Evolutionary conservation across 164 flowering plant genomes (phyloP).

Genomic region (grape (Vitis vinifera)): ASM3070453v1 NC_081821.1:7379001-7379500

Average conservation of each 20-base stretch:
- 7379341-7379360: conserved; percentile 13
- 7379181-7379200: conserved; percentile 5
- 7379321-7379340: background rate
- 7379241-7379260: no score
- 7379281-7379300: no score
- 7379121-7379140: conserved; percentile 20
- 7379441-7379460: conserved; percentile 73
- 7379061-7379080: conserved; percentile 31
- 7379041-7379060: conserved; percentile 9
- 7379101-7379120: conserved; percentile 26
- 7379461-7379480: conserved; percentile 65
- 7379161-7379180: conserved; percentile 27
- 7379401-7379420: conserved; percentile 74
- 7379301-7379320: no score
- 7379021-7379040: no score
- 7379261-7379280: no score
- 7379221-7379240: no score
- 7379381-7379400: conserved; percentile 56
- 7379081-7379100: conserved; percentile 25
- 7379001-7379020: no score
- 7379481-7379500: conserved; percentile 20
- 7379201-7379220: no score
- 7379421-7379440: conserved; percentile 62
- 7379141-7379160: conserved; percentile 24
- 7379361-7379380: conserved; percentile 17